Base-by-base conservation (phyloP, 164 flowering plant genomes). In the Piper betle region DNA sequence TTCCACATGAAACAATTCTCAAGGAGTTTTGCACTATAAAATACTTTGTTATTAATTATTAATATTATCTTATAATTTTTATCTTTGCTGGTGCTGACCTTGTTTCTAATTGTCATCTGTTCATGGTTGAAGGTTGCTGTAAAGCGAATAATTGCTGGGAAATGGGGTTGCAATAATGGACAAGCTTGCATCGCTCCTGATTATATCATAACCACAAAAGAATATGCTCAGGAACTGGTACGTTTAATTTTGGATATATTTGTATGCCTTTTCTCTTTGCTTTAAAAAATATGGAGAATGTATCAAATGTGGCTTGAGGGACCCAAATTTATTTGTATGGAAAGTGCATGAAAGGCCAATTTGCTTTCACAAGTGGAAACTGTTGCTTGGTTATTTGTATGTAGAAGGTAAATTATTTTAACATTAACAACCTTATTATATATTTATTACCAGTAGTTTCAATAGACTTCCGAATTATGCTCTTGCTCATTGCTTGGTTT, bases 131-230 rank as follows among this genome's bases (percentile, higher is more conserved):
- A 92, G 98, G 86, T 92, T 72, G 74, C 96, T n/a, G 67, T 71
- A 41, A 81, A 81, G 73, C 63, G 96, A 62, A 81, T 88, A 53
- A 69, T 79, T 60, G 72, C 77, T 16, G 91, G 89, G 9, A 88
- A 88, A 69, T 88, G 92, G 92, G 85, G 67, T 37, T 69, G 77
- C 78, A 84, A 80, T 55, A 78, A 70, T 56, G 96, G 96, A n/a
- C 96, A 88, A 77, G 80, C 91, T 39, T 88, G 96, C 71, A 69
- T 84, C 67, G 75, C 82, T 60, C 78, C 82, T 18, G 96, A 88
- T 72, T 86, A 88, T 62, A 43, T 88, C 39, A 75, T 88, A 37
- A 88, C 92, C 54, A 80, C 87, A 18, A 82, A 83, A 70, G 76
- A 77, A 10, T 81, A 72, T 81, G 91, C 91, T 71, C 81, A 87